Percentiles rank a stretch among this genome's conserved stretches.
Evolutionary conservation across 495 filamentous ascomycete species (phyloP).

Genomic region (Hypoxylon fuscum): DNA sequence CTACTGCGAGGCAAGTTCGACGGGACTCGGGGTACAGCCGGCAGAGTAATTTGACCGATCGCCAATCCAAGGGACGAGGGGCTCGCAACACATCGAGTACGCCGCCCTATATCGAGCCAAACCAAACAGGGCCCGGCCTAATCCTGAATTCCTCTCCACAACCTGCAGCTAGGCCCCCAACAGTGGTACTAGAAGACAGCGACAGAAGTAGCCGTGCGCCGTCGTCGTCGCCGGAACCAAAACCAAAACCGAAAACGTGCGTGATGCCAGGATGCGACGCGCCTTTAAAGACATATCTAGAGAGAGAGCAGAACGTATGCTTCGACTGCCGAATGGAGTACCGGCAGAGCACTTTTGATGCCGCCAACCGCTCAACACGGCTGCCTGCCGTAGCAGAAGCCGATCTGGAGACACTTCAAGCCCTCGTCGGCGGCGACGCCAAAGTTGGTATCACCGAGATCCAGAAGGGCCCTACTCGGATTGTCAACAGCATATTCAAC

Average conservation of each 20-base stretch:
- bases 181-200: too few species aligned
- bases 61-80: too few species aligned
- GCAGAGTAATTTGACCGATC: neutral
- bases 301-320: conserved; percentile 37
- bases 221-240: too few species aligned
- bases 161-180: neutral
- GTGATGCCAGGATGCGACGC: conserved; percentile 34
- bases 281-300: neutral
- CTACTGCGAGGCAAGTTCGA: neutral
- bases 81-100: neutral
- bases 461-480: too few species aligned
- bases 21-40: neutral
- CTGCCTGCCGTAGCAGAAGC: neutral
- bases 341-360: conserved; percentile 36
- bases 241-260: conserved; percentile 57
- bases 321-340: conserved; percentile 26
- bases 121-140: neutral
- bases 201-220: too few species aligned
- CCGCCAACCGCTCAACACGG: too few species aligned
- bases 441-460: neutral
- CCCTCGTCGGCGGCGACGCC: conserved; percentile 1
- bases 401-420: neutral
- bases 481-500: conserved; percentile 4
- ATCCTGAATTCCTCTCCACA: conserved; percentile 17
- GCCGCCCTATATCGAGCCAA: too few species aligned